Percentiles rank a stretch among this genome's conserved stretches.
Evolutionary conservation across 176 grass and related monocot species (phyloP).

Genomic region (Areca catechu): DNA sequence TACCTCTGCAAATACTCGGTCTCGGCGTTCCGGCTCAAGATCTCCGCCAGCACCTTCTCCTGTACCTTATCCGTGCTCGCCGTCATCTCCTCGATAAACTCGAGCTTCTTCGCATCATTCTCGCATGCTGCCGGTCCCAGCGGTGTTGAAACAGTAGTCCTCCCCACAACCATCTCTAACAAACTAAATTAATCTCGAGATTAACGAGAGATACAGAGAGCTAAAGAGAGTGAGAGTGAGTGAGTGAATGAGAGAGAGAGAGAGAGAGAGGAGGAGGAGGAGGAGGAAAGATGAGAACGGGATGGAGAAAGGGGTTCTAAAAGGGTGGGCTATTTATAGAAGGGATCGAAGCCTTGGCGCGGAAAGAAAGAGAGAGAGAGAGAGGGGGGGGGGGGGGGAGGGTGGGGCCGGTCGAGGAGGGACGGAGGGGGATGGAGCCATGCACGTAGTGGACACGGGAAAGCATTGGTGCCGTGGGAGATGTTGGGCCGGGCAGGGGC

Average conservation of each 20-base stretch:
- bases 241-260: neutral
- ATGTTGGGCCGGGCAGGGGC: neutral
- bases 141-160: neutral
- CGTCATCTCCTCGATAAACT: slow-evolving; percentile 20
- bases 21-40: slow-evolving; percentile 2
- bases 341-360: too few relatives aligned
- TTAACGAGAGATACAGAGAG: neutral
- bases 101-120: slow-evolving; percentile 10
- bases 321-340: slow-evolving; percentile 7
- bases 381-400: too few relatives aligned
- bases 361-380: too few relatives aligned
- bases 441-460: neutral
- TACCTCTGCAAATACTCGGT: slow-evolving; percentile 11
- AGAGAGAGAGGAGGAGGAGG: too few relatives aligned
- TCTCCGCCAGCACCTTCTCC: slow-evolving; percentile 10
- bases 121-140: neutral
- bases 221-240: neutral
- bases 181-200: neutral
- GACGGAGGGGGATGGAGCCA: neutral
- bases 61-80: neutral
- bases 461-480: neutral
- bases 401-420: too few relatives aligned
- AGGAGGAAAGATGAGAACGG: too few relatives aligned
- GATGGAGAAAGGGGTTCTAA: too few relatives aligned
- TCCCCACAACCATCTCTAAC: neutral